Conservation (phyloP, 306 rosid species). For the Cucumis sativus region Cucumber_9930_V3 NC_026660.2:14511501-14512000, state of each 20-base stretch:
- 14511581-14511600: constrained; percentile 3
- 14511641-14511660: neutral
- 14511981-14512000: neutral
- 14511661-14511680: neutral
- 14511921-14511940: constrained; percentile 10
- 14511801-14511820: constrained; percentile 99
- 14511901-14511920: constrained; percentile 75
- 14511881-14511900: constrained; percentile 71
- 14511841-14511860: constrained; percentile 96
- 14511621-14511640: constrained; percentile 7
- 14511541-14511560: constrained; percentile 21
- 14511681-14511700: neutral
- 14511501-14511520: constrained; percentile 21
- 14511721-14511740: constrained; percentile 58
- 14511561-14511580: constrained; percentile 14
- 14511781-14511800: constrained; percentile 97
- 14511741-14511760: constrained; percentile 92
- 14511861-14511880: constrained; percentile 91
- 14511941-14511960: neutral
- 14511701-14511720: constrained; percentile 47
- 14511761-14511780: constrained; percentile 94
- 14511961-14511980: neutral
- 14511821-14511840: constrained; percentile 96
- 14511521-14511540: constrained; percentile 30
- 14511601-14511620: constrained; percentile 9